phyloP scores from a whole-genome alignment of 805 yeast genomes.

The Brettanomyces custersianus region DNA sequence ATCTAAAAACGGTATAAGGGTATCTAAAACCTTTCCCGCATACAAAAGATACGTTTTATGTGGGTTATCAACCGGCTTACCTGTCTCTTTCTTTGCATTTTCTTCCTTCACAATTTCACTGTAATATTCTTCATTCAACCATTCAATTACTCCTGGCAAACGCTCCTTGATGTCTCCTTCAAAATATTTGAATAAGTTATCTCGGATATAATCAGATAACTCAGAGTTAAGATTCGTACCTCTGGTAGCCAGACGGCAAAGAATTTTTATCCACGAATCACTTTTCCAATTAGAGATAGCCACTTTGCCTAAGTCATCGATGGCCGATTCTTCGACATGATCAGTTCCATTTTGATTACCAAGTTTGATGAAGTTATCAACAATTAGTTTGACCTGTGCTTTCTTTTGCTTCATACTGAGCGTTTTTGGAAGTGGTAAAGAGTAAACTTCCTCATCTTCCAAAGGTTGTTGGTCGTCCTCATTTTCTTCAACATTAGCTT shows the following conservation, averaged over 20 bases:
- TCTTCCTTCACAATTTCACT: conserved; percentile 42
- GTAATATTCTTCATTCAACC: conserved; percentile 90
- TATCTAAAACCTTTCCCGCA: conserved; percentile 65
- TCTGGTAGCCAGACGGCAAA: conserved; percentile 74
- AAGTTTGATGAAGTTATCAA: conserved; percentile 47
- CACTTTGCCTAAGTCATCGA: conserved; percentile 40
- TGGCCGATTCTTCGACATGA: background rate
- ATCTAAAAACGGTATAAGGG: conserved; percentile 78
- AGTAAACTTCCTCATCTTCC: conserved; percentile 16
- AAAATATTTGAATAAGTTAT: conserved; percentile 63
- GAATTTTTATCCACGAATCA: conserved; percentile 68
- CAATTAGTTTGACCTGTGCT: conserved; percentile 45
- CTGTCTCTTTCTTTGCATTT: conserved; percentile 7
- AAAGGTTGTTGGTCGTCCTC: conserved; percentile 14
- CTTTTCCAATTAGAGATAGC: conserved; percentile 44
- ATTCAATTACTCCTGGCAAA: conserved; percentile 70
- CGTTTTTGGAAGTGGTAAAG: conserved; percentile 48
- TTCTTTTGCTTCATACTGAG: conserved; percentile 47
- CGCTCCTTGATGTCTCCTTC: conserved; percentile 63
- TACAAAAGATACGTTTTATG: conserved; percentile 47
- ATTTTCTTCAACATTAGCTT: conserved; percentile 17
- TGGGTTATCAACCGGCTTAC: conserved; percentile 4
- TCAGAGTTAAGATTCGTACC: conserved; percentile 44
- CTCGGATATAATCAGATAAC: conserved; percentile 55
- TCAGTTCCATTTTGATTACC: conserved; percentile 32